These are phyloP conservation scores for Croton laevigatus DNA, from an alignment of 441 rosid species.

Conservation along the genomic window DNA sequence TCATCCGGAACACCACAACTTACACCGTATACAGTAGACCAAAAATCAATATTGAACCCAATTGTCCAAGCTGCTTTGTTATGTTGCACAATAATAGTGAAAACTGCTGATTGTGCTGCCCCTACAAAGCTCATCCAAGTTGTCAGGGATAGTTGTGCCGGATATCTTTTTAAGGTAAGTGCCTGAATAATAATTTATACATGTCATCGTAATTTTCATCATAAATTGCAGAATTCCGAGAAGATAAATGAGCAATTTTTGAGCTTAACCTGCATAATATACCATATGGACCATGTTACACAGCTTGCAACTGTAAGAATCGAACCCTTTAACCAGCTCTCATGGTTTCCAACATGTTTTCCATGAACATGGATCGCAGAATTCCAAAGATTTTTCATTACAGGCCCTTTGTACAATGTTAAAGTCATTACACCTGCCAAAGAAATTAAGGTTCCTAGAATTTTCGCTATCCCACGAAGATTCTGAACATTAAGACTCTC, in stretches of 20 bases:
- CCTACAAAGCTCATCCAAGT: conserved; percentile 64
- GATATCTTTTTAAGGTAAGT: conserved; percentile 53
- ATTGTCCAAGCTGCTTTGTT: conserved; percentile 49
- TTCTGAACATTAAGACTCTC: conserved; percentile 48
- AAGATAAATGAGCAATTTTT: too few relatives aligned
- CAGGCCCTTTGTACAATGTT: conserved; percentile 59
- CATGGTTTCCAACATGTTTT: conserved; percentile 19
- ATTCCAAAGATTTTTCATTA: conserved; percentile 33
- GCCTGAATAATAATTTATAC: conserved; percentile 32
- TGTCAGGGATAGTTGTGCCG: conserved; percentile 60
- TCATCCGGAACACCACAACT: too few relatives aligned
- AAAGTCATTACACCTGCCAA: conserved; percentile 53
- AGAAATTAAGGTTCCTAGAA: conserved; percentile 48
- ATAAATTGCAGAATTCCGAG: too few relatives aligned
- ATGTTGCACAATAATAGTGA: conserved; percentile 44
- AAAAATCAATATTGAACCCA: conserved; percentile 53
- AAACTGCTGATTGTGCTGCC: conserved; percentile 61
- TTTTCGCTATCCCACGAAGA: conserved; percentile 56
- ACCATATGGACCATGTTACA: conserved; percentile 57
- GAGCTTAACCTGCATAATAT: conserved; percentile 57
- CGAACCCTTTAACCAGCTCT: conserved; percentile 61
- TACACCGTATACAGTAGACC: conserved; percentile 61
- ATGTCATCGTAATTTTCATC: too few relatives aligned
- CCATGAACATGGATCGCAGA: conserved; percentile 40
- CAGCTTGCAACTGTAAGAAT: conserved; percentile 55